phyloP scores from a whole-genome alignment of 169 alveolate species.

The Cyclospora cayetanensis region DNA sequence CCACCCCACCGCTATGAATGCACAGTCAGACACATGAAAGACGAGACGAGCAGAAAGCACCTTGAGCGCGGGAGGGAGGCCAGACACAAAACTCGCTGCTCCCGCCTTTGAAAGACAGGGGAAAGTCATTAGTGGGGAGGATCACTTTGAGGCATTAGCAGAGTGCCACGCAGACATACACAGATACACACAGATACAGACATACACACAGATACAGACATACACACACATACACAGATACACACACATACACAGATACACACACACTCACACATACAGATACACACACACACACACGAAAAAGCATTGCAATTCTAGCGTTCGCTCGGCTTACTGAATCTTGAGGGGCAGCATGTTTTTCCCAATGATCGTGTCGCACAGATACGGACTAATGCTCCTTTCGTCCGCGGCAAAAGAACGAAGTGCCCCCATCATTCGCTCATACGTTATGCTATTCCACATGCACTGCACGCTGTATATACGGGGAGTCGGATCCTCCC shows the following conservation, averaged over 20 bases:
- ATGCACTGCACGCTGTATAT: slow-evolving; percentile 91
- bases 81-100: no score
- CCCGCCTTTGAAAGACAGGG: no score
- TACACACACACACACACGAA: no score
- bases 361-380: slow-evolving; percentile 33
- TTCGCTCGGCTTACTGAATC: background rate
- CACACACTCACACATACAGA: no score
- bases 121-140: background rate
- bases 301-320: background rate
- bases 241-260: no score
- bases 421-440: slow-evolving; percentile 94
- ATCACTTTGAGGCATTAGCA: background rate
- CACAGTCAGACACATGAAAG: no score
- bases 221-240: no score
- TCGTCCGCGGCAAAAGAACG: slow-evolving; percentile 70
- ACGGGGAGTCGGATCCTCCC: slow-evolving; percentile 74
- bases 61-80: no score
- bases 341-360: background rate
- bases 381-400: slow-evolving; percentile 33
- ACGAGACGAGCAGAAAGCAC: no score
- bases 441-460: slow-evolving; percentile 95
- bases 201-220: no score
- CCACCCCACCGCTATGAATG: no score
- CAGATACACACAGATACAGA: no score
- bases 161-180: background rate